These are phyloP conservation scores for Lactifluus subvellereus DNA, from an alignment of 768 basidiomycete genomes.

Conservation along the genomic window DNA sequence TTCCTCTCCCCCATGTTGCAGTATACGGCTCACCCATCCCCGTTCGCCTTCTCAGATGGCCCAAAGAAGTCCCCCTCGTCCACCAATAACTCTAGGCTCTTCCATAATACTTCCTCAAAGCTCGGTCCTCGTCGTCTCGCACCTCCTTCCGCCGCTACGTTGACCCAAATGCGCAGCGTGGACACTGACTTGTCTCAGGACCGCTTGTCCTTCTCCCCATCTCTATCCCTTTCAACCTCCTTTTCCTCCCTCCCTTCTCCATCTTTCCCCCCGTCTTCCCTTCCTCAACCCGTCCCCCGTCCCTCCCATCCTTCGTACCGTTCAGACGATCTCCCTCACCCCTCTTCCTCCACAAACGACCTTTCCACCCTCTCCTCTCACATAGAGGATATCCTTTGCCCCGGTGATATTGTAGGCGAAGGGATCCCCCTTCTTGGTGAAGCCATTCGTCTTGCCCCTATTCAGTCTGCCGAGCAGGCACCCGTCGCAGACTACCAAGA, in stretches of 20 bases:
- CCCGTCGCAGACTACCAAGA: constrained; percentile 36
- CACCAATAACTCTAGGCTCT: constrained; percentile 17
- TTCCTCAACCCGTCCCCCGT: constrained; percentile 27
- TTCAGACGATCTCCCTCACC: constrained; percentile 20
- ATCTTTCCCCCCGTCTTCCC: constrained; percentile 27
- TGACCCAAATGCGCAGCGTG: constrained; percentile 25
- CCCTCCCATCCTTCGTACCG: constrained; percentile 25
- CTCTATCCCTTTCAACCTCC: constrained; percentile 30
- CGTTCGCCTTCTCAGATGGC: constrained; percentile 33
- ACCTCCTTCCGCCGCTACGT: background rate
- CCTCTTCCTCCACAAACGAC: constrained; percentile 10
- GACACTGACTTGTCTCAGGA: constrained; percentile 28
- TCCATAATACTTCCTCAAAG: constrained; percentile 19
- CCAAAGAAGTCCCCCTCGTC: constrained; percentile 30
- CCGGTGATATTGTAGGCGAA: constrained; percentile 23
- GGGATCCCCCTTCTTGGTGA: constrained; percentile 43
- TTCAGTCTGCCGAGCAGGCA: constrained; percentile 34
- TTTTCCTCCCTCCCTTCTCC: constrained; percentile 34
- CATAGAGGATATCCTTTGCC: constrained; percentile 22
- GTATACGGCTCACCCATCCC: constrained; percentile 32
- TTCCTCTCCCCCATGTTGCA: constrained; percentile 32
- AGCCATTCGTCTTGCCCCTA: constrained; percentile 51
- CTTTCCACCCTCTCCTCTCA: constrained; percentile 18
- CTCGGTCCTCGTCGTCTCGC: constrained; percentile 8
- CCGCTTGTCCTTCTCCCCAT: constrained; percentile 32